Base-by-base conservation (phyloP, 1,284 basidiomycete genomes). In the Trametes polyzona region DNA sequence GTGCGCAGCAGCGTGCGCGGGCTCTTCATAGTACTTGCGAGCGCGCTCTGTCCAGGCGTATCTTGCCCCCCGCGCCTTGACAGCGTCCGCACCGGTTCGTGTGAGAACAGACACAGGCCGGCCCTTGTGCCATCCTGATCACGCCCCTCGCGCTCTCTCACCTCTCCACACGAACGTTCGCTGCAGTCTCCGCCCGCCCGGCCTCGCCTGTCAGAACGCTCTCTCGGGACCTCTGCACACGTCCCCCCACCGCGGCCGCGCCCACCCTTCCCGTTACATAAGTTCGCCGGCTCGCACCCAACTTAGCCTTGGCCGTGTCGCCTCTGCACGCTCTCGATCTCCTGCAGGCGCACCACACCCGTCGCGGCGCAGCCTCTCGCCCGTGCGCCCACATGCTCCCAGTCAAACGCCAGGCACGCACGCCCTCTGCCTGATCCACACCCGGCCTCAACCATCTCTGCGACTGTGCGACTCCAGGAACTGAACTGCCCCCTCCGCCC, bases 361-460 rank as follows among this genome's bases (percentile, higher is more conserved):
- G 57, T 55, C 57, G 43, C 52, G 39, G 52, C 61, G 52, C 61
- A 54, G 55, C 61, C 55, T 47, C 51, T 52, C 47, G 35, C 35
- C 37, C 41, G 7, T 43, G 49, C 53, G 48, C 46, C 61, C 61
- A 60, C 59, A 60, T 63, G 61, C 58, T 60, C 43, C 51, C 58
- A 43, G 52, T 58, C 57, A 62, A 55, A 40, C 54, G 46, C 49
- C 61, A 63, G 58, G 61, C 61, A 58, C 58, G 33, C 48, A 39
- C 26, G 42, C 47, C 46, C 48, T 39, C 14, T 14, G 33, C n/a
- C 40, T 58, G 60, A 58, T 58, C 50, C 53, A 47, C 56, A 51
- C 32, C 52, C 51, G 26, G 27, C 39, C 30, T 52, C 44, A 36
- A 26, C 40, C 32, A 55, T 53, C 55, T 49, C 32, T 50, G 37